Evolutionary conservation across 495 filamentous ascomycete species (phyloP), one percentile per base, ranked within the genome.

Genomic region (Podospora didyma): DNA sequence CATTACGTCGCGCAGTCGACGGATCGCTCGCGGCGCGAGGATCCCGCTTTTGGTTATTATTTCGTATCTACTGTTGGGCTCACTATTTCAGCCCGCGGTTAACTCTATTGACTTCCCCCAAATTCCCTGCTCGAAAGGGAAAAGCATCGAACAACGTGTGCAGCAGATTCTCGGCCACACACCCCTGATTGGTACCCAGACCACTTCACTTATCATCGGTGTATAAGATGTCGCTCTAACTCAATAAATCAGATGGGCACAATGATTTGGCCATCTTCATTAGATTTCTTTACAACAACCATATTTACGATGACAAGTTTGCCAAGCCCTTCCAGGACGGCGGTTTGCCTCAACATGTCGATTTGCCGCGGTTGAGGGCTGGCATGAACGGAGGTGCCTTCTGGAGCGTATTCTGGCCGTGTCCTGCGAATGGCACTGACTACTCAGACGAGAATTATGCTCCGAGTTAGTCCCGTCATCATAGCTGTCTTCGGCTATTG

Each of bases 371-470:
- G 21, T 72, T 88, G 21, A 75, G 78, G 34, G 57, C 72, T 20
- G 86, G 87, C 2, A 72, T 76, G 52, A 77, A 83, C 46, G 86
- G 86, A 53, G 89, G 92, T 23, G 85, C 89, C 7, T 97, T 98
- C 68, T 98, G 94, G 94, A 92, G 88, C 69, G 90, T 92, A 16
- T 97, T 79, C 63, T 82, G 89, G 21, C 81, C 79, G 0, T 97
- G 93, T 67, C 90, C 93, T 0, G 64, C 65, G n/a, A 80, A 92
- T 56, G 78, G 81, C 42, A 75, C 71, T 0, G 84, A 96, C 69
- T 92, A 88, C 59, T 87, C 86, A 0, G 82, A 90, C 62, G 79
- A 77, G 46, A 88, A 84, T 59, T 96, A 96, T 58, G 66, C 69
- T 21, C 41, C 69, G 24, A 74, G 75, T 76, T 53, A 58, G 67